phyloP scores from a whole-genome alignment of 805 yeast species.

The Spathaspora gorwiae region DNA sequence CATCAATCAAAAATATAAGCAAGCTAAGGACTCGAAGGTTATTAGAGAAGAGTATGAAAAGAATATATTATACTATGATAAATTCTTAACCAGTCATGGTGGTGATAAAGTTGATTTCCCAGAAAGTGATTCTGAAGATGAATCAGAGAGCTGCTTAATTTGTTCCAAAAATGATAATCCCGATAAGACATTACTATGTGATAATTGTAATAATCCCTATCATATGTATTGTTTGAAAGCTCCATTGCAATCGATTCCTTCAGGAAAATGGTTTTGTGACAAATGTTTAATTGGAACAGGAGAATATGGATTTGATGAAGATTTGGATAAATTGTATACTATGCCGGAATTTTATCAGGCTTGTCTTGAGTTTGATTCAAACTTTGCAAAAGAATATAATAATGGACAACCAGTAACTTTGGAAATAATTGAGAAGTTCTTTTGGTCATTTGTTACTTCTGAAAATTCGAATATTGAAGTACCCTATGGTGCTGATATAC shows the following conservation, averaged over 20 bases:
- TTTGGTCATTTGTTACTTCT: constrained; percentile 54
- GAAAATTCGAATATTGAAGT: constrained; percentile 51
- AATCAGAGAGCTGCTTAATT: constrained; percentile 39
- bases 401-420: constrained; percentile 31
- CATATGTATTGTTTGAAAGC: constrained; percentile 68
- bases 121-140: constrained; percentile 26
- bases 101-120: constrained; percentile 26
- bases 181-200: constrained; percentile 54
- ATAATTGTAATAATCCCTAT: constrained; percentile 65
- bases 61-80: constrained; percentile 28
- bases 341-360: constrained; percentile 56
- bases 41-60: constrained; percentile 22
- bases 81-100: constrained; percentile 21
- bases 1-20: constrained; percentile 21
- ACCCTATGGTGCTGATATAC: constrained; percentile 83
- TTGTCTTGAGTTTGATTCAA: constrained; percentile 46
- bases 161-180: constrained; percentile 48
- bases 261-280: constrained; percentile 74
- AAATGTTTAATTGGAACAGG: constrained; percentile 83
- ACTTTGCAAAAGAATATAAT: constrained; percentile 34
- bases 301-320: constrained; percentile 81
- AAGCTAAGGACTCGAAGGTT: constrained; percentile 11
- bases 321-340: constrained; percentile 47
- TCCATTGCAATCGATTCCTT: constrained; percentile 48
- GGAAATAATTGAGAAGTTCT: constrained; percentile 52